Evolutionary conservation across 495 filamentous ascomycete species (phyloP).

Genomic region (Aeminium ludgeri): DNA sequence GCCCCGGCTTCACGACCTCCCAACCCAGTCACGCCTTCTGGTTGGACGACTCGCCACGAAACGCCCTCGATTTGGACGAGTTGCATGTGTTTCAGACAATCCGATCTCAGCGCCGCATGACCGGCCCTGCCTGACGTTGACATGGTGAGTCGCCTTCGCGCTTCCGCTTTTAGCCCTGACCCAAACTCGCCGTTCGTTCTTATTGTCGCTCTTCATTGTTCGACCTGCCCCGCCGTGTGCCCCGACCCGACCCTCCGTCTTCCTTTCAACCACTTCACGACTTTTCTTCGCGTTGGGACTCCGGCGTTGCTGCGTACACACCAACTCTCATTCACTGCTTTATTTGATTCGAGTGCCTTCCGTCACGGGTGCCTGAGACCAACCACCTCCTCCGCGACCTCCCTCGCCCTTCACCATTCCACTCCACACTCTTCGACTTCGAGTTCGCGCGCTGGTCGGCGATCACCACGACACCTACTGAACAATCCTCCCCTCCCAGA

Average conservation of each 20-base stretch:
- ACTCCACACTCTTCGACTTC: neutral
- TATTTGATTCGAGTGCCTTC: neutral
- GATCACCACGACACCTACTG: neutral
- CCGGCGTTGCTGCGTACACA: neutral
- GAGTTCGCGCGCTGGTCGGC: constrained; percentile 1
- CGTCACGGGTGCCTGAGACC: neutral
- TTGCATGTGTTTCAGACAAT: constrained; percentile 10
- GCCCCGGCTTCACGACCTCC: neutral
- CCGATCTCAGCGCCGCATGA: constrained; percentile 12
- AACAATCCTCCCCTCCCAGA: constrained; percentile 5
- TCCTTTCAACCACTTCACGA: constrained; percentile 10
- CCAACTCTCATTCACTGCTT: constrained; percentile 6
- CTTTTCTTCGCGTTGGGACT: constrained; percentile 2
- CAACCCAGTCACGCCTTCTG: constrained; percentile 2
- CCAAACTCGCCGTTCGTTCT: neutral
- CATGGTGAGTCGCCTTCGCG: constrained; percentile 10
- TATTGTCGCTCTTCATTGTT: constrained; percentile 15
- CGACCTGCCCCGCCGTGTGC: neutral
- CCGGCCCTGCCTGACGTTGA: constrained; percentile 11
- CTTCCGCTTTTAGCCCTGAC: neutral
- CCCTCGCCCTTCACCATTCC: neutral
- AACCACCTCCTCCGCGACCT: constrained; percentile 1
- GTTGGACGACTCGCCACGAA: constrained; percentile 10
- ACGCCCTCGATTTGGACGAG: constrained; percentile 10
- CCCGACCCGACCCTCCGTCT: neutral